These are phyloP conservation scores for Phyllosticta ampelicida DNA, from an alignment of 2,329 filamentous ascomycete genomes.

Conservation along the genomic window DNA sequence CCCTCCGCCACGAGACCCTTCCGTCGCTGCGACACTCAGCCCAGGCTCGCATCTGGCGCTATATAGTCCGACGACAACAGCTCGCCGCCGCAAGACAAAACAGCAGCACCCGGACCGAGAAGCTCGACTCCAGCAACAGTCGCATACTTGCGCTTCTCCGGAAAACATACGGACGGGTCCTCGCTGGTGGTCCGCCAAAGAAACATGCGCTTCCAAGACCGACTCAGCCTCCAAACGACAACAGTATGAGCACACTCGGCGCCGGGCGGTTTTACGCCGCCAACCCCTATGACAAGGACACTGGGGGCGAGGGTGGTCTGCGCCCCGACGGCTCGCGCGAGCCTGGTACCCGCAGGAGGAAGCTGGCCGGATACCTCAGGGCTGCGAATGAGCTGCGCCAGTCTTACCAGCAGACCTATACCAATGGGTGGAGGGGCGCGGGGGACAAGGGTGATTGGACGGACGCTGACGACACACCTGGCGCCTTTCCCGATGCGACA, in stretches of 20 bases:
- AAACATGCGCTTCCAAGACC: conserved; percentile 4
- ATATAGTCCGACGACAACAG: conserved; percentile 53
- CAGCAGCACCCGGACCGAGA: conserved; percentile 14
- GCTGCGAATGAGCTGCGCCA: conserved; percentile 63
- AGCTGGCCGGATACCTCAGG: conserved; percentile 62
- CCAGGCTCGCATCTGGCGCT: conserved; percentile 68
- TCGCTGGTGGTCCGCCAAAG: conserved; percentile 4
- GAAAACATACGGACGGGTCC: conserved; percentile 14
- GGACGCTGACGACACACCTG: conserved; percentile 48
- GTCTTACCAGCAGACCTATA: conserved; percentile 49
- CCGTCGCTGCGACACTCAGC: conserved; percentile 58
- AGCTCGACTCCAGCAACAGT: conserved; percentile 15
- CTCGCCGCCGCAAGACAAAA: conserved; percentile 17
- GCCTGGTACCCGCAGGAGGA: conserved; percentile 63
- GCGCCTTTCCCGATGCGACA: conserved; percentile 74
- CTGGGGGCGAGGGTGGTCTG: conserved; percentile 21
- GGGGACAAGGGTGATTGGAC: conserved; percentile 27
- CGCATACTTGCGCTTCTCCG: conserved; percentile 21
- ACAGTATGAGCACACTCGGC: conserved; percentile 5
- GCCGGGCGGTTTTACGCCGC: conserved; percentile 9
- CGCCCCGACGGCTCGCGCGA: conserved; percentile 36
- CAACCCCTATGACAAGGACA: conserved; percentile 3
- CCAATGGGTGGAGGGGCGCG: conserved; percentile 35
- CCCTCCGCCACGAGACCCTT: conserved; percentile 64
- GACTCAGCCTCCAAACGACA: background rate